Conservation (phyloP, 2,329 filamentous ascomycete genomes). For the Phoma sp. region DNA sequence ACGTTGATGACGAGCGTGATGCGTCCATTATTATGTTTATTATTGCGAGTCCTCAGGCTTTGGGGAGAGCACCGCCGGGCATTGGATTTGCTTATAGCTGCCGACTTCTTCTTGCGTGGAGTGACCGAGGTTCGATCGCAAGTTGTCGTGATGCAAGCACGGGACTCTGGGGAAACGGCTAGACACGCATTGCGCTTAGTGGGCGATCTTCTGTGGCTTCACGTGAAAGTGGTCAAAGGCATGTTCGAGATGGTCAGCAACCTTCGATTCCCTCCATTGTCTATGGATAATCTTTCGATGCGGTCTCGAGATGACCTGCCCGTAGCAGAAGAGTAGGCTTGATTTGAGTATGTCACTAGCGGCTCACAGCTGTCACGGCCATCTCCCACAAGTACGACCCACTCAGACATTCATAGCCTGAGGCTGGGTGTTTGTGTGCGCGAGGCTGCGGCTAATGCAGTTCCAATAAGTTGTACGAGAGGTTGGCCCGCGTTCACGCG, state of each 20-base stretch:
- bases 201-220: conserved; percentile 21
- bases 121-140: conserved; percentile 34
- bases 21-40: conserved; percentile 25
- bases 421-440: neutral
- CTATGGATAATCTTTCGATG: no score
- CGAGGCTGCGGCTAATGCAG: conserved; percentile 13
- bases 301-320: no score
- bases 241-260: no score
- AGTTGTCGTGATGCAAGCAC: conserved; percentile 21
- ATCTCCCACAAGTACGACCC: no score
- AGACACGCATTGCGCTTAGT: conserved; percentile 19
- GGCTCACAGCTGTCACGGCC: neutral
- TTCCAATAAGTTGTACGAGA: conserved; percentile 1
- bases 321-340: no score
- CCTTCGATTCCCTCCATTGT: no score
- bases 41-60: neutral
- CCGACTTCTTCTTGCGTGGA: conserved; percentile 17
- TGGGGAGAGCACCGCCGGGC: neutral
- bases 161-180: conserved; percentile 27
- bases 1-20: conserved; percentile 29
- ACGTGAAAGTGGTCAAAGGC: conserved; percentile 24
- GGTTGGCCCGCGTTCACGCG: conserved; percentile 1
- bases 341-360: no score
- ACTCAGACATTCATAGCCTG: no score
- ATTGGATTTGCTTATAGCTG: conserved; percentile 9